These are phyloP conservation scores for Arctium lappa DNA, from an alignment of 129 eudicot genomes.

Conservation along the genomic window DNA sequence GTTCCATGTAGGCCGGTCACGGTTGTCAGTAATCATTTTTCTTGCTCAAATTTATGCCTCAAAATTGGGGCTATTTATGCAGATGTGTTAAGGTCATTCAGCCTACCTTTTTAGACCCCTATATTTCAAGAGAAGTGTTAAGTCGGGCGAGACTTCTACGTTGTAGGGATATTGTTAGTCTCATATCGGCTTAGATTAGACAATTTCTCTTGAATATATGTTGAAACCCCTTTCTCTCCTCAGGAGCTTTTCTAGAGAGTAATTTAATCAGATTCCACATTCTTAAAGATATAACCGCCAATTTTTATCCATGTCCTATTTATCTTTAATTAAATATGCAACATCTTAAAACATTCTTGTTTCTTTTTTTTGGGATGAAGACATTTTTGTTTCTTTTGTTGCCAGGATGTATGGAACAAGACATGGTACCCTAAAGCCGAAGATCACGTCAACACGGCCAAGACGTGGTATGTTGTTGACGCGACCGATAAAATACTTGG, in stretches of 20 bases:
- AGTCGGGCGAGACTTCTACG: no score
- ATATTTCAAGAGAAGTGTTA: no score
- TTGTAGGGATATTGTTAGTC: background rate
- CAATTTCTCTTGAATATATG: no score
- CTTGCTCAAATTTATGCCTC: background rate
- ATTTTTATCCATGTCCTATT: background rate
- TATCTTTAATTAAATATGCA: background rate
- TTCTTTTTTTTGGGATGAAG: background rate
- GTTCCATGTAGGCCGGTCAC: no score
- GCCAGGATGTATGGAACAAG: constrained; percentile 91
- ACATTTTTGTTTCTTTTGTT: background rate
- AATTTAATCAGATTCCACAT: background rate
- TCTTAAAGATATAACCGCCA: background rate
- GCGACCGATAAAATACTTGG: constrained; percentile 92
- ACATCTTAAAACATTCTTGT: background rate
- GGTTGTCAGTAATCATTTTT: no score
- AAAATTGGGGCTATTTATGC: background rate
- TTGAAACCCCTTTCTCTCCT: background rate
- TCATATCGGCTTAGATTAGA: background rate
- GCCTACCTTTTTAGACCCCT: background rate
- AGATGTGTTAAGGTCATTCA: background rate
- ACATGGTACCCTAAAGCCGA: constrained; percentile 96
- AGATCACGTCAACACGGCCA: constrained; percentile 74
- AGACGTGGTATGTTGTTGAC: constrained; percentile 94
- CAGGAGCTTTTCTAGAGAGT: background rate